Evolutionary conservation across 352 stramenopile species (phyloP), one percentile per base, ranked within the genome.

Genomic region (Chloridella minuta): DNA sequence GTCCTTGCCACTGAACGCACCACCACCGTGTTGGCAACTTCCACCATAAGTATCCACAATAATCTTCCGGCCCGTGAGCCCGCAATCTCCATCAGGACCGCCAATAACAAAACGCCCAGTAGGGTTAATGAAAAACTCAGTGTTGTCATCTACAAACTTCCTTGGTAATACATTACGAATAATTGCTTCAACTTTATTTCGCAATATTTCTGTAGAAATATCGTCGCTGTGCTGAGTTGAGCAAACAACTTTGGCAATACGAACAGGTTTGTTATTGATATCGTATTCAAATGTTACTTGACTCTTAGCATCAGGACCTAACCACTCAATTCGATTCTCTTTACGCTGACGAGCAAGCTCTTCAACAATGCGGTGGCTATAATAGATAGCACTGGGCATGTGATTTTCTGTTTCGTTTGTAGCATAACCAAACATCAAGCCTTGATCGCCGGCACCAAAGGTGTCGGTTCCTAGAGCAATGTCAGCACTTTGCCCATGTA

Each of bases 61-160:
- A 89, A 98, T 98, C 91, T 99, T 99, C 83, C 96, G 92, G 87
- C 96, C 96, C 23, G 96, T 99, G 0, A 99, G 91, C 89, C 96
- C 96, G 27, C 96, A 96, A 90, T 99, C 96, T 86, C 95, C 96
- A 90, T 98, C 95, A 21, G 96, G 96, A 86, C 96, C 96, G 86
- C 96, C 96, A 89, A 99, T 98, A 22, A 99, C 95, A 90, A 99
- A 99, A 85, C 95, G 91, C 88, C 96, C 96, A 87, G 94, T 98
- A 40, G 97, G 97, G 91, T 99, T 99, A 88, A 99, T 90, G 92
- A 98, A 94, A 92, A 98, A 99, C 87, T 98, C 94, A 80, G 97
- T 99, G 89, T 98, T 95, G 89, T 98, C 95, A 89, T 99, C 96
- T 0, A 99, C 89, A 91, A 98, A 98, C 91, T 98, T 97, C 88